Evolutionary conservation across 192 early-diverging fungal genomes (phyloP), one percentile per base, ranked within the genome.

Genomic region (Chytriomyces sp.): DNA sequence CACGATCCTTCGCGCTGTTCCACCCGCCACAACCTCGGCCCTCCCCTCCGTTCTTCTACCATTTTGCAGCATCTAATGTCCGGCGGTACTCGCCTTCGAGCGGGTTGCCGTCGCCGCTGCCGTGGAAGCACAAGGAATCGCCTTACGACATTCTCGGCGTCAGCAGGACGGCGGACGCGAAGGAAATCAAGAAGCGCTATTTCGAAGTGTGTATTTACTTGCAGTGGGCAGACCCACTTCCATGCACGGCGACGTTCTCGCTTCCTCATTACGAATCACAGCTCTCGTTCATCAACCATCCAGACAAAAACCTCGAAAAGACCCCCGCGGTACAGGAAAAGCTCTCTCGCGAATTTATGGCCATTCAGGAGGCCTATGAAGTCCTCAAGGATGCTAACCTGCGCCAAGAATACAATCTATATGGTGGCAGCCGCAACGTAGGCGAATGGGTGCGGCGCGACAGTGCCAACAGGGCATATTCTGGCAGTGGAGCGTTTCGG

Each of bases 121-220:
- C 62, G 4, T 64, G 62, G 62, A 40, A 52, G 28, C 62, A 64
- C 30, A 31, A 12, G 25, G 36, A 37, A 12, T 28, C 62, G 22
- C 62, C 62, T 5, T 64, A 64, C 49, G 22, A 19, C 12, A 12
- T 64, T 7, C 39, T 64, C 39, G 44, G 44, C 5, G 39, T 64
- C 28, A 5, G 10, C 7, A 52, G 28, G 22, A 49, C 5, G 10
- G 62, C 62, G 34, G 10, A 37, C 14, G 5, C 39, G 39, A 64
- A 64, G 36, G 62, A 64, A 1, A 64, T 64, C 39, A 64, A 64
- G 30, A 25, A 19, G n/a, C n/a, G 26, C 10, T 64, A 64, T 30
- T 64, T 44, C 39, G 62, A 64, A 40, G 62, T 64, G 28, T 30
- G 62, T 10, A n/a, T n/a, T n/a, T n/a, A n/a, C n/a, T n/a, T n/a